A percentile compares a stretch with the other conserved stretches of the same genome.
These are phyloP conservation scores for Jacaranda mimosifolia DNA, from an alignment of 257 asterid genomes.

Conservation along the genomic window DNA sequence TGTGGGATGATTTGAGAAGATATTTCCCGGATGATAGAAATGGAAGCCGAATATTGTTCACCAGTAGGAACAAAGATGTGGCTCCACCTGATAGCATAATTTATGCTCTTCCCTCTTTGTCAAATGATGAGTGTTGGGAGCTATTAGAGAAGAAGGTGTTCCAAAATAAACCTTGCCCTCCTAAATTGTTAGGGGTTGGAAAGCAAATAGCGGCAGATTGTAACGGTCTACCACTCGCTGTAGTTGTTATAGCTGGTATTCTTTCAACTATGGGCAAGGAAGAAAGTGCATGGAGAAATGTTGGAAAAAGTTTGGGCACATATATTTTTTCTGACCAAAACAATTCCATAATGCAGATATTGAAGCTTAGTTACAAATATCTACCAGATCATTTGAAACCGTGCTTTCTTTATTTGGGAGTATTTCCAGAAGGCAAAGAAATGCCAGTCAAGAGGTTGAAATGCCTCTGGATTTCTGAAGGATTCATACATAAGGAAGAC, in stretches of 20 bases:
- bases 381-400: slow-evolving; percentile 43
- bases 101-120: slow-evolving; percentile 7
- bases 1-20: slow-evolving; percentile 30
- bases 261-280: background rate
- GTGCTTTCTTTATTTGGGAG: slow-evolving; percentile 48
- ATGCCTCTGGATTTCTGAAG: slow-evolving; percentile 23
- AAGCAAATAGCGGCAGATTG: background rate
- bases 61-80: slow-evolving; percentile 18
- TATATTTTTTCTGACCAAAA: background rate
- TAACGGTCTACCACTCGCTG: background rate
- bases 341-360: slow-evolving; percentile 16
- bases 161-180: slow-evolving; percentile 28
- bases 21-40: slow-evolving; percentile 18
- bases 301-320: slow-evolving; percentile 31
- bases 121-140: slow-evolving; percentile 28
- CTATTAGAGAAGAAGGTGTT: slow-evolving; percentile 36
- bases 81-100: background rate
- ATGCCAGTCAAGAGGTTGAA: slow-evolving; percentile 22
- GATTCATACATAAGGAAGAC: slow-evolving; percentile 11
- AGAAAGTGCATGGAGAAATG: slow-evolving; percentile 35
- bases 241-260: background rate
- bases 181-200: background rate
- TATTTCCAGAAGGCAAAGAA: slow-evolving; percentile 29
- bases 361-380: slow-evolving; percentile 46
- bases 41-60: slow-evolving; percentile 45